Percentiles rank a stretch among this genome's conserved stretches.
Evolutionary conservation across 2,329 filamentous ascomycete species (phyloP).

Genomic region (Penicillium sp.): DNA sequence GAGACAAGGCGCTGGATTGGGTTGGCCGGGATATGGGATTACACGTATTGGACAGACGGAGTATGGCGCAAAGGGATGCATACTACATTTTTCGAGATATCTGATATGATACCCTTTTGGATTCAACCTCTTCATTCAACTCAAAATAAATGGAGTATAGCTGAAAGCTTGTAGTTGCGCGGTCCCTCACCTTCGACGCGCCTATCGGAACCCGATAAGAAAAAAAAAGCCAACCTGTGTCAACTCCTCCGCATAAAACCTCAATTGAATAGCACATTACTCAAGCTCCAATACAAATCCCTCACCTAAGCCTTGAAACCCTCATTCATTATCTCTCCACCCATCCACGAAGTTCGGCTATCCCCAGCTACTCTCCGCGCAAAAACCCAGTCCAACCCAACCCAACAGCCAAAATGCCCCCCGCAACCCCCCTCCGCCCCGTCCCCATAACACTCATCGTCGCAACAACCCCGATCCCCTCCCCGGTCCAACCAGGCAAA

Average conservation of each 20-base stretch:
- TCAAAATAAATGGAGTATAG: not conserved
- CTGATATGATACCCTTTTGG: not conserved
- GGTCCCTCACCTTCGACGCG: no score
- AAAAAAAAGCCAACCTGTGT: conserved; percentile 2
- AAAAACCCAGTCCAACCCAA: not conserved
- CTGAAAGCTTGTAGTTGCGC: not conserved
- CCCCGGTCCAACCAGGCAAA: conserved; percentile 66
- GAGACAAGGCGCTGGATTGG: not conserved
- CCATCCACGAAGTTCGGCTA: not conserved
- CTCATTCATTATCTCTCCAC: no score
- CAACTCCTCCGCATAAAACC: not conserved
- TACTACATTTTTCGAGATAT: not conserved
- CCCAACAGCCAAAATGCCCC: not conserved
- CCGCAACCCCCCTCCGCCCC: conserved; percentile 20
- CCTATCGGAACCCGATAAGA: conserved; percentile 1
- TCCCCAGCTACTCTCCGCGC: not conserved
- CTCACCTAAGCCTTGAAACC: no score
- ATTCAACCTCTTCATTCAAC: not conserved
- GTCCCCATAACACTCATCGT: conserved; percentile 84
- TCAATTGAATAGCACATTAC: no score
- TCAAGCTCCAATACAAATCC: no score
- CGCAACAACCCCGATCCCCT: conserved; percentile 71
- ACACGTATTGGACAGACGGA: not conserved
- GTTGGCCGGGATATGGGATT: not conserved
- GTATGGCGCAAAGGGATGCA: not conserved